phyloP scores from a whole-genome alignment of 169 alveolate species.

The Neospora caninum region DNA sequence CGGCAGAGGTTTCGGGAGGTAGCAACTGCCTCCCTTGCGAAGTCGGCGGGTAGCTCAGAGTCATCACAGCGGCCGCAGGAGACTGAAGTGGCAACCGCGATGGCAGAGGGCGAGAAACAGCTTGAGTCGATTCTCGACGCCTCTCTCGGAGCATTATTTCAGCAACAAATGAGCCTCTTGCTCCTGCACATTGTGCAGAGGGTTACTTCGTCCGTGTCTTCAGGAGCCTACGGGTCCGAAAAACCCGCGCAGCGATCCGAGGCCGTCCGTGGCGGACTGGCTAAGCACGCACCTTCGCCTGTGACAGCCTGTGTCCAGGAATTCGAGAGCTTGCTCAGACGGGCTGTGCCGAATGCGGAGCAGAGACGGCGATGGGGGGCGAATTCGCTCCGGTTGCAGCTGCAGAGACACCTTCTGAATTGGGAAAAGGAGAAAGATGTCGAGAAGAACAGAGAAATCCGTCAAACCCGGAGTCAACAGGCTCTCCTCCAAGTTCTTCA shows the following conservation, averaged over 20 bases:
- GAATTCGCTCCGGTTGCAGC: not conserved
- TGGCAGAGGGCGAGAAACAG: not conserved
- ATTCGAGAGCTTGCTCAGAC: conserved; percentile 29
- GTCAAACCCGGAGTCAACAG: conserved; percentile 39
- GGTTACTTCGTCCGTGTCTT: not conserved
- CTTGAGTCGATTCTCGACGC: conserved; percentile 15
- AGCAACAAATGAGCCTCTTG: conserved; percentile 37
- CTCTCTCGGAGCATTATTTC: conserved; percentile 18
- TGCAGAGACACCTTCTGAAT: conserved; percentile 42
- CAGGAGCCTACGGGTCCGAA: not conserved
- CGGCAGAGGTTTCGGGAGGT: not conserved
- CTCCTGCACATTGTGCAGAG: conserved; percentile 32
- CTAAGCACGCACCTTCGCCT: not conserved
- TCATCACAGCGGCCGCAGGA: not conserved
- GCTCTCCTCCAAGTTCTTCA: conserved; percentile 56
- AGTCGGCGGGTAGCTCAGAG: not conserved
- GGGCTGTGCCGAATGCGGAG: conserved; percentile 4
- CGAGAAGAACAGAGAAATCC: conserved; percentile 7
- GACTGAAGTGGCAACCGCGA: not conserved
- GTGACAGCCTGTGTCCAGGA: not conserved
- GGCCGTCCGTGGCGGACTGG: not conserved
- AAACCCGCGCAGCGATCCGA: not conserved
- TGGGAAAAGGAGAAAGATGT: not conserved
- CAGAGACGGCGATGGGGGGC: conserved; percentile 41
- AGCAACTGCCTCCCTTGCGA: not conserved